Evolutionary conservation across 73 alveolate genomes (phyloP).

Genomic region (Paramecium sonneborni): DNA sequence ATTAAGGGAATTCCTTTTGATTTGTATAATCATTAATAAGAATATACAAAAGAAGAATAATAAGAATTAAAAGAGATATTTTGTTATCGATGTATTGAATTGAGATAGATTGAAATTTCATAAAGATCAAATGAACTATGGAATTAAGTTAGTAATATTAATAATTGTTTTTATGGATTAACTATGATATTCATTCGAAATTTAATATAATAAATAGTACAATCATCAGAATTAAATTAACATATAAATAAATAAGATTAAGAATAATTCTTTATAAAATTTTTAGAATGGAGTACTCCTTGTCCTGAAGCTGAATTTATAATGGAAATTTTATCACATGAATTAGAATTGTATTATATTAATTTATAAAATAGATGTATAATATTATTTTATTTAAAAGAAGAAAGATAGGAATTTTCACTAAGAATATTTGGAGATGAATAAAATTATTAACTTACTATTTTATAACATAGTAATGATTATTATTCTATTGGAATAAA

Average conservation of each 20-base stretch:
- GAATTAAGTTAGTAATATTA: neutral
- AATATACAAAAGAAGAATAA: neutral
- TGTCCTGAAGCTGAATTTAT: constrained; percentile 7
- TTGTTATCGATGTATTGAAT: constrained; percentile 10
- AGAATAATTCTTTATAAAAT: neutral
- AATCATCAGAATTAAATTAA: neutral
- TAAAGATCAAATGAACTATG: neutral
- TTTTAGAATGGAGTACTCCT: neutral
- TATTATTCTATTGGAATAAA: neutral
- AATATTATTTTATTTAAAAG: neutral
- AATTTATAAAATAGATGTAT: neutral
- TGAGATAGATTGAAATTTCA: neutral
- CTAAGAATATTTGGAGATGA: constrained; percentile 26
- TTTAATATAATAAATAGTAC: neutral
- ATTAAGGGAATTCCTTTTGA: constrained; percentile 12
- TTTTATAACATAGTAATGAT: neutral
- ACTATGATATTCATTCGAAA: constrained; percentile 12
- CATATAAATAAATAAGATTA: neutral
- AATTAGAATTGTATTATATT: constrained; percentile 9
- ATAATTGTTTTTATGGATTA: constrained; percentile 13
- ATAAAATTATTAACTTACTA: neutral
- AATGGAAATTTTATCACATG: neutral
- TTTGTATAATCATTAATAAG: neutral
- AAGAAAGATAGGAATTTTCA: neutral
- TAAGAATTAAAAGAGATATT: constrained; percentile 13